A percentile compares a stretch with the other conserved stretches of the same genome.
Conservation (phyloP, 2,329 filamentous ascomycete species). For the Apiospora aurea region DNA sequence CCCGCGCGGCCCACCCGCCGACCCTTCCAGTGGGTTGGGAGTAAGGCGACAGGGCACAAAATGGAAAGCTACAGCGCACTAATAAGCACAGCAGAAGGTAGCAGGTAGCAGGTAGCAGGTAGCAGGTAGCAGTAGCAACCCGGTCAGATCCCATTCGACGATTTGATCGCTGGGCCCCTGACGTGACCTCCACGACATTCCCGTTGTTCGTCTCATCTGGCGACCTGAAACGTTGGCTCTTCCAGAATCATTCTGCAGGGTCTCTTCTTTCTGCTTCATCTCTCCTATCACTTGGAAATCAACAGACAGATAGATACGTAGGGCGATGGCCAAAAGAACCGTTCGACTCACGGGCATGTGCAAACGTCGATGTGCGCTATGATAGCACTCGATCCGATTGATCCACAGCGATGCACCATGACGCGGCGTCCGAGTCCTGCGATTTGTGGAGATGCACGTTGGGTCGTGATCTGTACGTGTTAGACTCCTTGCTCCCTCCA, state of each 20-base stretch:
- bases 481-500: neutral
- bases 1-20: slow-evolving; percentile 4
- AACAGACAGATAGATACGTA: too few relatives aligned
- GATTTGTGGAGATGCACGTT: neutral
- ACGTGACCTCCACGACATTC: neutral
- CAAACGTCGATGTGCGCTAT: neutral
- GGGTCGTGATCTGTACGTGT: too few relatives aligned
- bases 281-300: too few relatives aligned
- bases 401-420: slow-evolving; percentile 1
- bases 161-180: neutral
- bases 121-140: neutral
- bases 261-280: neutral
- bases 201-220: slow-evolving; percentile 11
- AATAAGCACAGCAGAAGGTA: too few relatives aligned
- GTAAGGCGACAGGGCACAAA: neutral
- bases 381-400: slow-evolving; percentile 1
- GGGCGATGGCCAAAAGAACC: neutral
- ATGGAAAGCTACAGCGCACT: neutral
- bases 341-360: neutral
- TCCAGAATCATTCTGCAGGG: neutral
- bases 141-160: slow-evolving; percentile 1
- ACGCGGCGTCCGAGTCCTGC: neutral
- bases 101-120: neutral
- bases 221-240: neutral
- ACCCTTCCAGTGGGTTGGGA: slow-evolving; percentile 15